These are phyloP conservation scores for Trametes versicolor DNA, from an alignment of 1,284 basidiomycete species.

Conservation along the genomic window DNA sequence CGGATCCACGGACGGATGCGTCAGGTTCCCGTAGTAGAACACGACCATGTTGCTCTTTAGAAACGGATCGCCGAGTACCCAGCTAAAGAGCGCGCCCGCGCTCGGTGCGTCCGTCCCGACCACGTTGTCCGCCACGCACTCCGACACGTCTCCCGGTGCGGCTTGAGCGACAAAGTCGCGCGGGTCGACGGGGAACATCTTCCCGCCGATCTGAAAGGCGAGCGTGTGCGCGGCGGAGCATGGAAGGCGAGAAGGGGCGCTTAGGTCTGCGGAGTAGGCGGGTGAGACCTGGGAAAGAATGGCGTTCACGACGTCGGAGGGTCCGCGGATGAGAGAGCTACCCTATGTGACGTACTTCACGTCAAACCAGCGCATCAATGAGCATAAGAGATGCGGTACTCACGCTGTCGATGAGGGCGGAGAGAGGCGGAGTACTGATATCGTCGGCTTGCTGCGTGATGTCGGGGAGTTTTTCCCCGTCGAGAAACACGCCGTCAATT, in stretches of 20 bases:
- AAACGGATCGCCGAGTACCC: conserved; percentile 53
- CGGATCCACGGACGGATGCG: conserved; percentile 66
- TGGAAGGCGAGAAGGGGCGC: conserved; percentile 40
- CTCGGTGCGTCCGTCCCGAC: conserved; percentile 42
- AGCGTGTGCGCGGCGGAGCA: conserved; percentile 62
- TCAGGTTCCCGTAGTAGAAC: conserved; percentile 74
- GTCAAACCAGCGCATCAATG: background rate
- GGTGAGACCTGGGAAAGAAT: conserved; percentile 53
- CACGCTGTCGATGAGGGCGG: conserved; percentile 63
- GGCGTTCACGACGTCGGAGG: conserved; percentile 47
- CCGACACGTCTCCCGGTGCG: conserved; percentile 48
- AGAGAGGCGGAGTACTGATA: conserved; percentile 47
- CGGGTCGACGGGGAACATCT: conserved; percentile 71
- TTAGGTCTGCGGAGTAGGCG: conserved; percentile 42
- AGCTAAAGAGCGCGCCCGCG: conserved; percentile 34
- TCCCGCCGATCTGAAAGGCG: conserved; percentile 68
- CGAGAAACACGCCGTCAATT: conserved; percentile 63
- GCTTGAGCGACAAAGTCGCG: conserved; percentile 64
- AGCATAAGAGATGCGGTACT: conserved; percentile 19
- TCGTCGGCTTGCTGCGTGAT: conserved; percentile 49
- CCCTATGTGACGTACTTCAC: conserved; percentile 38
- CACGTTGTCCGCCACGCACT: conserved; percentile 58
- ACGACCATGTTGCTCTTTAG: conserved; percentile 52
- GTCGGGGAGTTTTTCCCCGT: conserved; percentile 56
- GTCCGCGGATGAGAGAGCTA: conserved; percentile 52